Percentiles rank a stretch among this genome's conserved stretches.
Conservation (phyloP, 2,329 filamentous ascomycete species). For the Hypoxylon sp. region DNA sequence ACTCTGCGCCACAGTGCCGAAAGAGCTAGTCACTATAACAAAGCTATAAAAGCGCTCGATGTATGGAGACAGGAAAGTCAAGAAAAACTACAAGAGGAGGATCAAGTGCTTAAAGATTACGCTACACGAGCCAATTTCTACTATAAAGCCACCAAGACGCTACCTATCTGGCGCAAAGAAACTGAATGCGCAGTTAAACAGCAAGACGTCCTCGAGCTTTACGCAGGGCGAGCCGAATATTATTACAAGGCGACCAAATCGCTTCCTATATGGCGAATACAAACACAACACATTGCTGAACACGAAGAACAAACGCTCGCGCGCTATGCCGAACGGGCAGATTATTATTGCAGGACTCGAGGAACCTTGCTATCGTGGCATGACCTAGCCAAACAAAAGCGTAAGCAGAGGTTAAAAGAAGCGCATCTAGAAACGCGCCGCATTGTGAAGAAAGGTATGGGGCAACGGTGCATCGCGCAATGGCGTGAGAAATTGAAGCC, state of each 20-base stretch:
- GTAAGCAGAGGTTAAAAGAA: constrained; percentile 53
- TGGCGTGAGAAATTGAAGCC: constrained; percentile 51
- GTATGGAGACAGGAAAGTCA: constrained; percentile 48
- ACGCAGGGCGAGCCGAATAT: constrained; percentile 52
- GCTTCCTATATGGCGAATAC: constrained; percentile 50
- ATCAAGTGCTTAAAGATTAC: constrained; percentile 47
- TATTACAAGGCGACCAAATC: constrained; percentile 49
- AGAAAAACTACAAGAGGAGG: constrained; percentile 32
- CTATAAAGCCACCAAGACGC: constrained; percentile 45
- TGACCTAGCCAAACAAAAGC: constrained; percentile 48
- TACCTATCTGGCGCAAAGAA: constrained; percentile 46
- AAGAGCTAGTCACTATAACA: constrained; percentile 47
- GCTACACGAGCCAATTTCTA: constrained; percentile 52
- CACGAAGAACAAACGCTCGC: constrained; percentile 46
- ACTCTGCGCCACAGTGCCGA: constrained; percentile 41
- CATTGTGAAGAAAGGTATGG: constrained; percentile 54
- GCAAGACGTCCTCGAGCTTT: constrained; percentile 46
- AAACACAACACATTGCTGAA: constrained; percentile 40
- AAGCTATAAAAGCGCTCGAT: constrained; percentile 43
- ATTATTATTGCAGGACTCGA: constrained; percentile 52
- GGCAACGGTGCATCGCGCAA: constrained; percentile 49
- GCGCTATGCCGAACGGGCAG: constrained; percentile 48
- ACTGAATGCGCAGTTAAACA: constrained; percentile 42
- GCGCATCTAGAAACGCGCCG: constrained; percentile 55
- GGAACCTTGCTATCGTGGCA: constrained; percentile 49